Evolutionary conservation across 192 early-diverging fungal genomes (phyloP).

Genomic region (Linnemannia zychae): DNA sequence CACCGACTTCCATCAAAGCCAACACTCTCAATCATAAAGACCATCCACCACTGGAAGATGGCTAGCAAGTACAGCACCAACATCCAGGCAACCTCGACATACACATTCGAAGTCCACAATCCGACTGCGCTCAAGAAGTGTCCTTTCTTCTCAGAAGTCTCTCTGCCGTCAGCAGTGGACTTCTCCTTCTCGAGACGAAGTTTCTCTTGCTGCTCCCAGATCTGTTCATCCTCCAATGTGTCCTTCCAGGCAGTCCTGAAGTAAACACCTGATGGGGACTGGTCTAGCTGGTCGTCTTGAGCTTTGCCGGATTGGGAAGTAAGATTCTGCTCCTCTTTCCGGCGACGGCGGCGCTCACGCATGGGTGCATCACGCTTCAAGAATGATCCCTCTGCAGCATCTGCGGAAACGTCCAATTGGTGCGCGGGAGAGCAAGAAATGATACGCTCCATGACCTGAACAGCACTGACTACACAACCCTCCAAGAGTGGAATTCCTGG

Average conservation of each 20-base stretch:
- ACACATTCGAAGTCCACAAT: constrained; percentile 48
- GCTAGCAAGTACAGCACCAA: constrained; percentile 40
- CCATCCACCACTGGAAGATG: constrained; percentile 50
- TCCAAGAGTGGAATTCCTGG: constrained; percentile 74
- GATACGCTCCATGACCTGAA: constrained; percentile 66
- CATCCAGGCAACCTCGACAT: constrained; percentile 52
- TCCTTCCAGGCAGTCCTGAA: constrained; percentile 50
- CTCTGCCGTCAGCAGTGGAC: background rate
- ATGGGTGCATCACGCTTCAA: constrained; percentile 48
- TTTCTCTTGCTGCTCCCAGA: constrained; percentile 46
- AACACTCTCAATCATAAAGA: constrained; percentile 45
- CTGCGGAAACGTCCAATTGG: constrained; percentile 4
- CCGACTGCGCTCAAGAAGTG: constrained; percentile 30
- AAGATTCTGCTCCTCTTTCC: constrained; percentile 6
- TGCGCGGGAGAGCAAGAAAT: constrained; percentile 21
- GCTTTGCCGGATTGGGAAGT: background rate
- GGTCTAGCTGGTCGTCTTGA: background rate
- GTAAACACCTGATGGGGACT: constrained; percentile 25
- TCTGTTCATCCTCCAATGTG: constrained; percentile 46
- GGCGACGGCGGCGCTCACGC: constrained; percentile 34
- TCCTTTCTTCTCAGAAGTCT: constrained; percentile 15
- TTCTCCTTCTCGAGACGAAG: constrained; percentile 8
- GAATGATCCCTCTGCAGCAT: constrained; percentile 34
- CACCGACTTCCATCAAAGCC: constrained; percentile 53
- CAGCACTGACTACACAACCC: constrained; percentile 69